Base-by-base conservation (phyloP, 441 rosid genomes). In the Breynia disticha region DNA sequence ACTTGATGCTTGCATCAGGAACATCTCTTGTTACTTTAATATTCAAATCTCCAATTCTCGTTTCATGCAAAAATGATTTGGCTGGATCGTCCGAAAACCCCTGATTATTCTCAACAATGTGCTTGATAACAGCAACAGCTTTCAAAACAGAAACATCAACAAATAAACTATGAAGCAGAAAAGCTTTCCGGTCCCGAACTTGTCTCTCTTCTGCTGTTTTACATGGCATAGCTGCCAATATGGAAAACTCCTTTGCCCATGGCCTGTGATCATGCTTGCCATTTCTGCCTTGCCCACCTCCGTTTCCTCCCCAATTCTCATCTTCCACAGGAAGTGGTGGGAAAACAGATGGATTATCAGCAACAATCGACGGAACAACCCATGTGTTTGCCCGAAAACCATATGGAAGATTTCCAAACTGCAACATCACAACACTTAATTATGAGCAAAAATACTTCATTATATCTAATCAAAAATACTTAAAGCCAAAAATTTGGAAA, bases 331-430 rank as follows among this genome's bases (percentile, higher is more conserved):
- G 85, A 38, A 83, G 70, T 28, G 79, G 61, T 20, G 71, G 70
- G 50, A 83, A 77, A 50, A 54, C 65, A 50, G 72, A 57, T 13
- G 72, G 83, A 56, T 68, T 71, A 44, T 75, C 83, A 32, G 73
- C 69, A 68, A 77, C 68, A 42, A 75, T 50, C 20, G 90, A 79
- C 56, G 83, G 83, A 48, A 80, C 84, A 49, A 83, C 77, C 84
- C 87, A 83, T 48, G 87, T 72, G 71, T 83, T 83, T 67, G 87
- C 74, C 16, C 90, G 77, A 67, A 83, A 79, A 48, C 87, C 83
- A 37, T 79, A 79, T 35, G 90, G 87, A 55, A 80, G 90, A 64
- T 80, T 83, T 46, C 87, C 90, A 55, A 78, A 80, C 90, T 83
- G 73, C 53, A 80, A 52, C 8, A 28, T 28, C 44, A 6, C 6